These are phyloP conservation scores for Cercospora zeina DNA, from an alignment of 2,329 filamentous ascomycete species.

Conservation along the genomic window DNA sequence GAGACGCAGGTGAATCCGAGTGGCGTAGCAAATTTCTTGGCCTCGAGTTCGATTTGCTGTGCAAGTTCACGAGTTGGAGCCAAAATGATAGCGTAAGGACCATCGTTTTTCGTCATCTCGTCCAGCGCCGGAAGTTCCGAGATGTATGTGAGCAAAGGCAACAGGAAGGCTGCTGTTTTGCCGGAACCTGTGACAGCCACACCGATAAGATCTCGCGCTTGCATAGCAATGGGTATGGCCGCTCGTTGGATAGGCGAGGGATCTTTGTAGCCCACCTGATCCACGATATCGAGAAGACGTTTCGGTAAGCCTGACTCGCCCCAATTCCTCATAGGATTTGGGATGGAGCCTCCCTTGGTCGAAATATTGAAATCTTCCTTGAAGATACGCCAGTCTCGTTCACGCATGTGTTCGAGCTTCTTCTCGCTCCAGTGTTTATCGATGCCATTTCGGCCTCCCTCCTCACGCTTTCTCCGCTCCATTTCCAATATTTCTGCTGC, in stretches of 20 bases:
- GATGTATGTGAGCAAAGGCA: slow-evolving; percentile 93
- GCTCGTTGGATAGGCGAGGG: slow-evolving; percentile 90
- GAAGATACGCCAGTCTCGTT: slow-evolving; percentile 98
- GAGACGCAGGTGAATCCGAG: slow-evolving; percentile 93
- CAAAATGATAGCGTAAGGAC: slow-evolving; percentile 94
- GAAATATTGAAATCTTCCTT: slow-evolving; percentile 98
- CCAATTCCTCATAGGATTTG: slow-evolving; percentile 96
- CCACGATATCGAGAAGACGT: slow-evolving; percentile 76
- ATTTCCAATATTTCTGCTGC: slow-evolving; percentile 82
- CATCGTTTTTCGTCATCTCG: slow-evolving; percentile 86
- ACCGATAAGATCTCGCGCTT: slow-evolving; percentile 93
- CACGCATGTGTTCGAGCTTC: slow-evolving; percentile 86
- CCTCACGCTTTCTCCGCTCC: slow-evolving; percentile 74
- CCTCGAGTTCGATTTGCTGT: slow-evolving; percentile 94
- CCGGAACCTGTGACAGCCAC: slow-evolving; percentile 97
- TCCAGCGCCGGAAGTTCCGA: slow-evolving; percentile 81
- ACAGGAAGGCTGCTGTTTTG: slow-evolving; percentile 93
- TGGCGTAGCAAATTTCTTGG: slow-evolving; percentile 84
- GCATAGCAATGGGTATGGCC: slow-evolving; percentile 90
- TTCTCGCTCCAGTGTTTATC: slow-evolving; percentile 98
- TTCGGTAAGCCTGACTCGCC: slow-evolving; percentile 77
- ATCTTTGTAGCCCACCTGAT: slow-evolving; percentile 84
- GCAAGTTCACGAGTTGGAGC: slow-evolving; percentile 96
- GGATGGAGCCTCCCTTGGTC: slow-evolving; percentile 87
- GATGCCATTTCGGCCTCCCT: slow-evolving; percentile 69